Base-by-base conservation (phyloP, 2,329 filamentous ascomycete species). In the Diaporthe eres region DNA sequence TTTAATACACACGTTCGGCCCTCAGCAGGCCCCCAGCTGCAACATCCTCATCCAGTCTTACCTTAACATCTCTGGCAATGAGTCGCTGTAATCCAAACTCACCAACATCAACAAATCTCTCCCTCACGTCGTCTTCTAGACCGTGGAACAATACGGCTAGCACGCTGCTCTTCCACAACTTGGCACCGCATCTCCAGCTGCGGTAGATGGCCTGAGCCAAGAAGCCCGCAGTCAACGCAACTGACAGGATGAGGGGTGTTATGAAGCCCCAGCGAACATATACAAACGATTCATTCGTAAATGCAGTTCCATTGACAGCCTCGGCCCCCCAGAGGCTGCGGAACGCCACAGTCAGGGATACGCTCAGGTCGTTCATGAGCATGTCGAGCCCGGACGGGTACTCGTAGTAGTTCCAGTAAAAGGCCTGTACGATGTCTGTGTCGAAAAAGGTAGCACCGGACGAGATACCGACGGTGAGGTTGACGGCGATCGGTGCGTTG, bases 331-430 rank as follows among this genome's bases (percentile, higher is more conserved):
- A 72, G 71, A 82, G 80, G 44, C 79, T 78, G 12, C 84, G 80
- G 71, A 85, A 83, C 3, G 81, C 80, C 8, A 83, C 80, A 0
- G 83, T 84, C 78, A 85, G 81, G 17, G 82, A 82, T 4, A 81
- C 81, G 28, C 82, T 81, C 31, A 83, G 79, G 75, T 85, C 83
- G 42, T 74, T 73, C 78, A 85, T 80, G n/a, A 84, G 80, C 77
- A 83, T 80, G 68, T 82, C 81, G 4, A 85, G 76, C 0, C 84
- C 83, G 17, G 76, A 42, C 1, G 79, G 76, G 58, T 84, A 84
- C 71, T 85, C 79, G 78, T 84, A 84, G 79, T 85, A 84, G 76
- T 84, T 83, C 83, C 82, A 84, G 78, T 85, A 85, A 67, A 85
- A 85, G 3, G 83, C 83, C 37, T 84, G 83, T 19, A 85, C 82